These are phyloP conservation scores for Phaeosphaeriaceae sp. DNA, from an alignment of 2,329 filamentous ascomycete genomes.

Conservation along the genomic window DNA sequence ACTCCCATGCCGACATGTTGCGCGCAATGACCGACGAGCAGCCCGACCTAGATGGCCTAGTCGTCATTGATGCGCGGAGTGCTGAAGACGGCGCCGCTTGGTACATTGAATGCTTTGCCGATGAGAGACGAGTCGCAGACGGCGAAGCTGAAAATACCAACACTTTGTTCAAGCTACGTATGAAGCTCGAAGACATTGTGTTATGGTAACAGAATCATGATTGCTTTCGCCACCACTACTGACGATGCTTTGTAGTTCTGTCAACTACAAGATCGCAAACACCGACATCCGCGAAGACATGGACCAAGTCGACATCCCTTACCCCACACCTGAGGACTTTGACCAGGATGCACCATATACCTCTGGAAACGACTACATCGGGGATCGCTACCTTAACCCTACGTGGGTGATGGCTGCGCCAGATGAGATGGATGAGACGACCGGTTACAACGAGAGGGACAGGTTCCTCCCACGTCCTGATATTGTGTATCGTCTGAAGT, in stretches of 20 bases:
- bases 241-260: neutral
- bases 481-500: conserved; percentile 9
- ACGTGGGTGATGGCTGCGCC: conserved; percentile 12
- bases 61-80: conserved; percentile 13
- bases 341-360: conserved; percentile 3
- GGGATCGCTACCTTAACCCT: conserved; percentile 2
- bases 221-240: neutral
- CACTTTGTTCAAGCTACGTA: conserved; percentile 15
- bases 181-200: conserved; percentile 12
- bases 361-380: conserved; percentile 2
- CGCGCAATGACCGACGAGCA: neutral
- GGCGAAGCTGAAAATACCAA: conserved; percentile 12
- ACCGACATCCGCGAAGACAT: conserved; percentile 11
- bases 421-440: conserved; percentile 11
- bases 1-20: conserved; percentile 7
- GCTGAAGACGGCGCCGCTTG: conserved; percentile 9
- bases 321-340: conserved; percentile 4
- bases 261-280: conserved; percentile 6
- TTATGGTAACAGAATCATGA: neutral
- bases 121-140: conserved; percentile 10
- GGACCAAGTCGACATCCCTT: conserved; percentile 2
- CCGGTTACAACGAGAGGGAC: neutral
- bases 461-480: conserved; percentile 10
- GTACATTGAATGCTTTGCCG: conserved; percentile 14
- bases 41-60: conserved; percentile 2